phyloP scores from a whole-genome alignment of 352 stramenopile species.

The Aphanomyces stellatus region DNA sequence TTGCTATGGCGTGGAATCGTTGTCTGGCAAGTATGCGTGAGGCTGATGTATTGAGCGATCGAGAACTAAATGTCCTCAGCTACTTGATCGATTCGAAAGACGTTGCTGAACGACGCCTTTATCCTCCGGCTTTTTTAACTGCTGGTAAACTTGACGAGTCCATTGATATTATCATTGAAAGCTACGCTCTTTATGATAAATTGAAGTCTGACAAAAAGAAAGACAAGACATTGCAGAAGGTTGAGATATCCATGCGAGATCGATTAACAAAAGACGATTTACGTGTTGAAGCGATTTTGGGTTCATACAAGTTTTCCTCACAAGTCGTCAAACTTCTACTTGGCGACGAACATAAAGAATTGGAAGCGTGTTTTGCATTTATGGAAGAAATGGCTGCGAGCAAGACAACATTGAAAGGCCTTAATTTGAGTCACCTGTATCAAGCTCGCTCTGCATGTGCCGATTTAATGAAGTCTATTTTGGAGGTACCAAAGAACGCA shows the following conservation, averaged over 20 bases:
- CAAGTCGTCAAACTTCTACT: constrained; percentile 70
- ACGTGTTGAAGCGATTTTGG: constrained; percentile 68
- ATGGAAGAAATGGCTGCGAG: constrained; percentile 75
- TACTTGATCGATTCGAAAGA: constrained; percentile 84
- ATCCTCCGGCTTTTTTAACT: constrained; percentile 78
- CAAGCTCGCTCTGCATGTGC: constrained; percentile 53
- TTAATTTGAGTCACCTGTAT: constrained; percentile 75
- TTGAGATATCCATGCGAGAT: constrained; percentile 78
- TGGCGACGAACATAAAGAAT: constrained; percentile 72
- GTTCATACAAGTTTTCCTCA: constrained; percentile 83
- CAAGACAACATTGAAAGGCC: constrained; percentile 66
- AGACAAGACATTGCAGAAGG: constrained; percentile 79
- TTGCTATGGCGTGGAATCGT: constrained; percentile 84
- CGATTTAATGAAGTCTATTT: constrained; percentile 78
- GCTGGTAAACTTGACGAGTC: constrained; percentile 81
- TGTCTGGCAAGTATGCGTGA: constrained; percentile 69
- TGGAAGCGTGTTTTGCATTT: constrained; percentile 80
- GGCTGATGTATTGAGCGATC: constrained; percentile 78
- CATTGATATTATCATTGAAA: constrained; percentile 78
- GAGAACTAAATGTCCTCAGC: constrained; percentile 78
- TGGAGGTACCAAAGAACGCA: constrained; percentile 71
- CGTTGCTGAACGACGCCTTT: constrained; percentile 71
- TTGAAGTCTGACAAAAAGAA: constrained; percentile 84
- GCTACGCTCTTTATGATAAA: constrained; percentile 72
- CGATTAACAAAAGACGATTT: constrained; percentile 79